phyloP scores from a whole-genome alignment of 1,284 basidiomycete genomes.

The Naganishia liquefaciens region DNA sequence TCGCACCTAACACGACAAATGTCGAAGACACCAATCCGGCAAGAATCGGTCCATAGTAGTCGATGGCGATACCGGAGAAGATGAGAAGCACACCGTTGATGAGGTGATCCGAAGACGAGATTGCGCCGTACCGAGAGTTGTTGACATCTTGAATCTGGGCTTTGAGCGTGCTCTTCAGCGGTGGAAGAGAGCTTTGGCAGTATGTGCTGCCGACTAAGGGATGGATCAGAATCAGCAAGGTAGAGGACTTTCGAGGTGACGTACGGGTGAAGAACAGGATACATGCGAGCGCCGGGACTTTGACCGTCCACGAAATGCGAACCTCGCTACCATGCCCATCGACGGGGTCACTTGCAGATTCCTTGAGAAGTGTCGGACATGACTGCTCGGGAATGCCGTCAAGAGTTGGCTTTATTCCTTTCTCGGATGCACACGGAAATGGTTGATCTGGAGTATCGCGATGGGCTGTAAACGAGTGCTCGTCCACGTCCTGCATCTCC shows the following conservation, averaged over 20 bases:
- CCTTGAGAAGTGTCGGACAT: too few species aligned
- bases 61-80: conserved; percentile 54
- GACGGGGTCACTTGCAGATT: too few species aligned
- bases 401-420: too few species aligned
- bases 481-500: too few species aligned
- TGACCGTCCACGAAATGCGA: conserved; percentile 22
- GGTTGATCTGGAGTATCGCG: too few species aligned
- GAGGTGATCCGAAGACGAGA: conserved; percentile 50
- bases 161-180: conserved; percentile 50
- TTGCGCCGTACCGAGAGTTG: conserved; percentile 54
- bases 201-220: conserved; percentile 39
- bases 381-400: too few species aligned
- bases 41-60: conserved; percentile 48
- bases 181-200: conserved; percentile 42
- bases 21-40: conserved; percentile 18
- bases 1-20: conserved; percentile 25
- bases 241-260: background rate
- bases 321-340: too few species aligned
- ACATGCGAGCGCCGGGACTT: conserved; percentile 21
- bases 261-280: conserved; percentile 31
- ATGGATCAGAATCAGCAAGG: background rate
- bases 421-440: too few species aligned
- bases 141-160: conserved; percentile 46
- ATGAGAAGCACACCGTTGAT: conserved; percentile 56
- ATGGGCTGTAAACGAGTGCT: too few species aligned